Conservation (phyloP, 2,329 filamentous ascomycete genomes). For the Botrytis fragariae region DNA sequence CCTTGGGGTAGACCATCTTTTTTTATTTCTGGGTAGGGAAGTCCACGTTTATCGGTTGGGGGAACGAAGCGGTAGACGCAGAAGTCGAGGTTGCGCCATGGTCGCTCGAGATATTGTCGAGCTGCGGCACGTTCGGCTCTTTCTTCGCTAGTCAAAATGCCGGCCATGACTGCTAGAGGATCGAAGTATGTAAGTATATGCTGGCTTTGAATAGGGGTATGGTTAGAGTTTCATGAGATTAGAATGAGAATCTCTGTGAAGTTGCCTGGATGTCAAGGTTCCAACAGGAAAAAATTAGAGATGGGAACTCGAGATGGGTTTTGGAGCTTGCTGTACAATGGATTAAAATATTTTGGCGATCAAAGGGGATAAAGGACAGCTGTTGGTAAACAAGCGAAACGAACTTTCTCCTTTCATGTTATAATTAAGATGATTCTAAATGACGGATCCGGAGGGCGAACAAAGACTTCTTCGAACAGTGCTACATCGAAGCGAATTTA, state of each 20-base stretch:
- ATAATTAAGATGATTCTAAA: background rate
- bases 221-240: background rate
- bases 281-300: background rate
- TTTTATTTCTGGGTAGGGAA: background rate
- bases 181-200: background rate
- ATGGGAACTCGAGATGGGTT: background rate
- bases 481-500: background rate
- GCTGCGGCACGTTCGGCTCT: too few relatives aligned
- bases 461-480: background rate
- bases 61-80: slow-evolving; percentile 9
- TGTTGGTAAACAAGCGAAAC: background rate
- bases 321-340: background rate
- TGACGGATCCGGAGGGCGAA: slow-evolving; percentile 8
- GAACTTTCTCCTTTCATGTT: background rate
- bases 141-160: background rate
- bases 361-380: slow-evolving; percentile 1
- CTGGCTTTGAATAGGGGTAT: background rate
- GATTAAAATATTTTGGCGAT: background rate
- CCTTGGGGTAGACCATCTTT: background rate
- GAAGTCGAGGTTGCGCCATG: slow-evolving; percentile 12
- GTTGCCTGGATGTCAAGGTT: background rate
- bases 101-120: background rate
- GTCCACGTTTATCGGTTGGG: slow-evolving; percentile 9
- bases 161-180: background rate
- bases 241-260: background rate